These are phyloP conservation scores for Mrakia blollopis DNA, from an alignment of 768 basidiomycete genomes.

Conservation along the genomic window DNA sequence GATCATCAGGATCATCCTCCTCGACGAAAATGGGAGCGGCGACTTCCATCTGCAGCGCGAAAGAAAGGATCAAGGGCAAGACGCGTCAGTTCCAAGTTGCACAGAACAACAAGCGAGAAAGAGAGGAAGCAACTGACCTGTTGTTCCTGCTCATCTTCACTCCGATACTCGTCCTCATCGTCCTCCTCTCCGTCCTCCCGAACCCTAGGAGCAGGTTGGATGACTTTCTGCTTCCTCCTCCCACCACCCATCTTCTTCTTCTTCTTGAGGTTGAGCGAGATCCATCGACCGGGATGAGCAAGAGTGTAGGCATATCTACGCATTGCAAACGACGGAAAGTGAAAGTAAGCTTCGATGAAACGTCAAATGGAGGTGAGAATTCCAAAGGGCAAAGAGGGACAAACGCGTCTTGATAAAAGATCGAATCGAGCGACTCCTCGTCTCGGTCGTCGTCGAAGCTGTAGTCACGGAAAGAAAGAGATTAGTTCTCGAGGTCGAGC, in stretches of 20 bases:
- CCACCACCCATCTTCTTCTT: conserved; percentile 54
- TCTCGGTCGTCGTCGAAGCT: conserved; percentile 67
- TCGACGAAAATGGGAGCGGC: conserved; percentile 32
- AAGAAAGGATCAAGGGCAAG: no score
- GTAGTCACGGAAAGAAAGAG: no score
- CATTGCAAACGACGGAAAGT: background rate
- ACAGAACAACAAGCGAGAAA: background rate
- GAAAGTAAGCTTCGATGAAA: background rate
- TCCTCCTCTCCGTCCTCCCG: conserved; percentile 34
- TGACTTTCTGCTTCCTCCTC: conserved; percentile 50
- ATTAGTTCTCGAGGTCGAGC: no score
- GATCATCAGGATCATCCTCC: conserved; percentile 61
- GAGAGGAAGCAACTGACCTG: background rate
- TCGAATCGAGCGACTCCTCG: conserved; percentile 77
- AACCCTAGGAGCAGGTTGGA: conserved; percentile 25
- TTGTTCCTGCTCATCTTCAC: conserved; percentile 26
- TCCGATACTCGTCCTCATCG: conserved; percentile 34
- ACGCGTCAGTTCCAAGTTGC: background rate
- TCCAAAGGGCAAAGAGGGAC: no score
- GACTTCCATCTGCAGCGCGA: background rate
- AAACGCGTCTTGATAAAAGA: conserved; percentile 83
- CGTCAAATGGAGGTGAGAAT: background rate
- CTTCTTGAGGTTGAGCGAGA: conserved; percentile 62
- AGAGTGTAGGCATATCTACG: conserved; percentile 72
- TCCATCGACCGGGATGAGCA: conserved; percentile 69